phyloP scores from a whole-genome alignment of 106 monocot genomes.

The Phalaenopsis aphrodite region DNA sequence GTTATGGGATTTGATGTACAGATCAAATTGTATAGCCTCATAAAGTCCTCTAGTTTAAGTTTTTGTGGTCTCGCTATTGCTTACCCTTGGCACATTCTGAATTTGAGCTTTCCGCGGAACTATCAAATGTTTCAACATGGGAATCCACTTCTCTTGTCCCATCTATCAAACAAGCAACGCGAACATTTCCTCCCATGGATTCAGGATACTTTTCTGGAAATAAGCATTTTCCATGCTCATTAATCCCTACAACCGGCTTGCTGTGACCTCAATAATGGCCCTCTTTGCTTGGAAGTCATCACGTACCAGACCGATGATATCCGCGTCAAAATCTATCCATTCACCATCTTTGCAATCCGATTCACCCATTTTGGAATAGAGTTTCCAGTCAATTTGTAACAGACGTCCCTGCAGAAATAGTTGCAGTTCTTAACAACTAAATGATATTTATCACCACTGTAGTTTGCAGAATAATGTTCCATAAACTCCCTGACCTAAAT shows the following conservation, averaged over 20 bases:
- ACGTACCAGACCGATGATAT: slow-evolving; percentile 29
- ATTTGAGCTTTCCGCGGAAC: slow-evolving; percentile 65
- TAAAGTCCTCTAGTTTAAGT: no score
- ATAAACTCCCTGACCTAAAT: slow-evolving; percentile 82
- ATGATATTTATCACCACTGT: slow-evolving; percentile 76
- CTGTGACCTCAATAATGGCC: slow-evolving; percentile 44
- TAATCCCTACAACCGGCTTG: slow-evolving; percentile 75
- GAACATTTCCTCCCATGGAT: slow-evolving; percentile 13
- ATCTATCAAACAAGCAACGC: slow-evolving; percentile 18
- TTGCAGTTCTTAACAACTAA: slow-evolving; percentile 85
- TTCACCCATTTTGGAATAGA: slow-evolving; percentile 87
- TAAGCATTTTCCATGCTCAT: slow-evolving; percentile 45
- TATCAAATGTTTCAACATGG: slow-evolving; percentile 17
- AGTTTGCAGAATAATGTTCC: slow-evolving; percentile 67
- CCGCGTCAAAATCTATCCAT: slow-evolving; percentile 65
- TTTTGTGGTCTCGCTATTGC: neutral
- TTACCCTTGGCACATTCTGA: slow-evolving; percentile 23
- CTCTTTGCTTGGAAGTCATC: slow-evolving; percentile 61
- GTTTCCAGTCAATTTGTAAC: slow-evolving; percentile 79
- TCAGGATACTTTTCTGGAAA: slow-evolving; percentile 41
- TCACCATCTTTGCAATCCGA: slow-evolving; percentile 70
- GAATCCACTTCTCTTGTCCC: slow-evolving; percentile 18
- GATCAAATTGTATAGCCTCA: no score
- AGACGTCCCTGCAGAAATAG: slow-evolving; percentile 84
- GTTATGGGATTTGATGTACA: no score